phyloP scores from a whole-genome alignment of 225 moss, liverwort and hornwort species.

The Sphagnum tenellum region DNA sequence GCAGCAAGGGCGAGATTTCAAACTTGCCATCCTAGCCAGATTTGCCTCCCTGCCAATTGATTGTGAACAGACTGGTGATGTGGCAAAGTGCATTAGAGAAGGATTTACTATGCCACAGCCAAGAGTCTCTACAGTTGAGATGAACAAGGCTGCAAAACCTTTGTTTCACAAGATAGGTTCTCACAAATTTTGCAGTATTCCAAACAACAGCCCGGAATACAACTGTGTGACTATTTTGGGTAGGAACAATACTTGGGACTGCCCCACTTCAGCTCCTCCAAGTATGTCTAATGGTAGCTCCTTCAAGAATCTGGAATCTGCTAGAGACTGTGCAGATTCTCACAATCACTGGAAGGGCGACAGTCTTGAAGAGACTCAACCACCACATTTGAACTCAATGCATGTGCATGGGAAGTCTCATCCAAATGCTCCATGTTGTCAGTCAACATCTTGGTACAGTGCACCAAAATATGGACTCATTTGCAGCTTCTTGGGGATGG shows the following conservation, averaged over 20 bases:
- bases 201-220: no score
- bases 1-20: not conserved
- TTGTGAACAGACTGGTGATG: not conserved
- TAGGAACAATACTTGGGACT: no score
- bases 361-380: not conserved
- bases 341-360: no score
- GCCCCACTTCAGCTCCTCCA: no score
- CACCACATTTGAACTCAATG: not conserved
- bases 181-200: no score
- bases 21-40: constrained; percentile 3
- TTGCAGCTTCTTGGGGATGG: not conserved
- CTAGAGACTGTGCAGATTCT: not conserved
- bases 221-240: no score
- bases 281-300: not conserved
- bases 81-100: not conserved
- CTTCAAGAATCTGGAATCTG: not conserved
- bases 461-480: not conserved
- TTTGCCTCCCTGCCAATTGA: constrained; percentile 2
- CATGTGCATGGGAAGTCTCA: no score
- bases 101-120: not conserved
- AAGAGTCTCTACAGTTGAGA: not conserved
- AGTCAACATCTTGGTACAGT: no score
- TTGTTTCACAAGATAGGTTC: not conserved
- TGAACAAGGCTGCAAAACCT: not conserved
- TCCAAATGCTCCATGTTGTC: no score